Percentiles rank a stretch among this genome's conserved stretches.
Conservation (phyloP, 441 rosid species). For the Gossypium davidsonii region DNA sequence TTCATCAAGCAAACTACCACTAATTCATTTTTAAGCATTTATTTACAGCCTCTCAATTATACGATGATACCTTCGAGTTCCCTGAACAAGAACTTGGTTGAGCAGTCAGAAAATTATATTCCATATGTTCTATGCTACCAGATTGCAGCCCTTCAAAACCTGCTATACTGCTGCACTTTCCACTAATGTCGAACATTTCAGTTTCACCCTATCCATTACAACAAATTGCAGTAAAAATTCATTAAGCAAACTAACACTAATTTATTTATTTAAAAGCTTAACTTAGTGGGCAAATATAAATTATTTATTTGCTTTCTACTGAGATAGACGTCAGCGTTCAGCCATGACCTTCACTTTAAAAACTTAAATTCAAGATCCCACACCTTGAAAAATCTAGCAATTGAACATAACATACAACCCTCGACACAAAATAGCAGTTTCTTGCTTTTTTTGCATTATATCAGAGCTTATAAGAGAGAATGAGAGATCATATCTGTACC, state of each 20-base stretch:
- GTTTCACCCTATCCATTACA: slow-evolving; percentile 34
- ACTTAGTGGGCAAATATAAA: not conserved
- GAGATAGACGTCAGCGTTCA: not conserved
- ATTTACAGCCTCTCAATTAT: slow-evolving; percentile 21
- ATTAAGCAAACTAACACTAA: not conserved
- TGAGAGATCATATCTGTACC: slow-evolving; percentile 28
- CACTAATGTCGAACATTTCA: slow-evolving; percentile 24
- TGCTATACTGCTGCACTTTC: slow-evolving; percentile 24
- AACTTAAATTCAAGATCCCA: not conserved
- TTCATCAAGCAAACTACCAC: not conserved
- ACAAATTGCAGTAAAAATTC: not conserved
- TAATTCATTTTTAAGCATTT: not conserved
- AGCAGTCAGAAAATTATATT: slow-evolving; percentile 33
- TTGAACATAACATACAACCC: not conserved
- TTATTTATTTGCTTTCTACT: not conserved
- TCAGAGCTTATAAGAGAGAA: not conserved
- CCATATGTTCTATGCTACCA: slow-evolving; percentile 32
- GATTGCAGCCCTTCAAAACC: slow-evolving; percentile 32
- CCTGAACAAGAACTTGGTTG: slow-evolving; percentile 26
- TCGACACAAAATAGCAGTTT: not conserved
- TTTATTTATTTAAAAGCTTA: not conserved
- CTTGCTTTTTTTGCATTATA: not conserved
- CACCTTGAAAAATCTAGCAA: not conserved
- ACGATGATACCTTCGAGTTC: slow-evolving; percentile 24
- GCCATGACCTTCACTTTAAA: not conserved